Base-by-base conservation (phyloP, 495 filamentous ascomycete species). In the Chaetomidium leptoderma region DNA sequence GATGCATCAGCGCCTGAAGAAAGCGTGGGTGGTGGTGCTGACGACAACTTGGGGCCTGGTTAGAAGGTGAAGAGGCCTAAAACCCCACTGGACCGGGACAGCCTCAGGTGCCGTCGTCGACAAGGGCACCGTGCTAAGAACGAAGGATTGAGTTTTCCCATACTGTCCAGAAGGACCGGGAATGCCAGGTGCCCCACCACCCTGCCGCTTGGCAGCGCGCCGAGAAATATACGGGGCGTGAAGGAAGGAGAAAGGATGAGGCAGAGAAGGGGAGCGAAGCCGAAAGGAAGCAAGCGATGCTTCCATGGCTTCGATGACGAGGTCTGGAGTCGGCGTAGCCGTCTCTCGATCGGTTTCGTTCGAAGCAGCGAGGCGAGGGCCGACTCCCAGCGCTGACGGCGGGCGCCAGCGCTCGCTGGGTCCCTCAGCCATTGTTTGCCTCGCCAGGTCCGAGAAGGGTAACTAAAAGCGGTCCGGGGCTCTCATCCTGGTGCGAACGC, bases 1-100 rank as follows among this genome's bases (percentile, higher is more conserved):
- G 59, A 49, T 48, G 45, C 53, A 59, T 61, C 58, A 60, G 54
- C 53, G 43, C 48, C 58, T 54, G 56, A 58, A 62, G 29, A 46
- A 36, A 57, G 47, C 52, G 44, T 44, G 46, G 32, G 39, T 19
- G 58, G 48, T 57, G 47, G 51, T 40, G 44, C 55, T 62, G 55
- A 55, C 44, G 55, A 55, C 49, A 33, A 26, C 29, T 45, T 32
- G 29, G 55, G 60, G 49, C 45, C 51, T 19, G 4, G 19, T 56
- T 53, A 59, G 51, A 40, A 36, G 52, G 56, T 13, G 24, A 32
- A 24, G 17, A 21, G 32, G 36, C 60, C 48, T 46, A 40, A 63
- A 63, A 47, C 33, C 17, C 55, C 51, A 42, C 55, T 55, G 40
- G 21, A 39, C n/a, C 30, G 14, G 19, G 23, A 24, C 5, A 16